Evolutionary conservation across 2,329 filamentous ascomycete genomes (phyloP), one percentile per base, ranked within the genome.

Genomic region (Fusarium fracticaudum): DNA sequence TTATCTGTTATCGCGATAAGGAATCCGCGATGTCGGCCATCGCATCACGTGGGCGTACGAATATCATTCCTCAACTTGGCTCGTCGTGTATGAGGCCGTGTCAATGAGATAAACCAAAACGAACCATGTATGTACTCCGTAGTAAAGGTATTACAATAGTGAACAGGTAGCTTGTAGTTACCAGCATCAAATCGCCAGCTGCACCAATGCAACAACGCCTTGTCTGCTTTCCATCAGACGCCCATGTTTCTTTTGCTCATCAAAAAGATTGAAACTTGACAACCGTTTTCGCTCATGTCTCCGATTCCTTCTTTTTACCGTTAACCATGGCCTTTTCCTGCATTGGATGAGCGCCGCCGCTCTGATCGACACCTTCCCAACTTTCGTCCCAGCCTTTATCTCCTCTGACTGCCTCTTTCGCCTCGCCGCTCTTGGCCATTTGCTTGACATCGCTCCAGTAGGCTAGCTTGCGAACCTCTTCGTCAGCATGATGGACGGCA

Each of bases 361-460:
- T 90, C 57, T 85, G 84, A 73, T 90, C 88, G 37, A 89, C 76
- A 12, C 87, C 88, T 72, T 85, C 81, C 86, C 87, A 89, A 20
- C 80, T 81, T 7, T 83, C 79, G 55, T 84, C 81, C 70, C 81
- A 81, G 48, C 79, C 80, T 60, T 80, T 79, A 29, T 81, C 73
- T 26, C 73, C 67, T 35, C 86, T 85, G 5, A 86, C 84, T 5
- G 85, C 87, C 24, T 84, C 81, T 40, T 80, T 82, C 6, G 86
- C 82, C 60, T 87, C 84, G 38, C 88, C 88, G 17, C 82, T 83
- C 72, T 87, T 86, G 1, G 91, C 89, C 83, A 94, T 91, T 22
- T 88, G 88, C 81, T 91, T 93, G 72, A 94, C 90, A 79, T 97
- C 94, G 79, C 93, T 95, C 92, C 96, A 98, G 80, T 95, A 97